Percentiles rank a stretch among this genome's conserved stretches.
These are phyloP conservation scores for Brassica incana DNA, from an alignment of 345 rosid species.

Conservation along the genomic window DNA sequence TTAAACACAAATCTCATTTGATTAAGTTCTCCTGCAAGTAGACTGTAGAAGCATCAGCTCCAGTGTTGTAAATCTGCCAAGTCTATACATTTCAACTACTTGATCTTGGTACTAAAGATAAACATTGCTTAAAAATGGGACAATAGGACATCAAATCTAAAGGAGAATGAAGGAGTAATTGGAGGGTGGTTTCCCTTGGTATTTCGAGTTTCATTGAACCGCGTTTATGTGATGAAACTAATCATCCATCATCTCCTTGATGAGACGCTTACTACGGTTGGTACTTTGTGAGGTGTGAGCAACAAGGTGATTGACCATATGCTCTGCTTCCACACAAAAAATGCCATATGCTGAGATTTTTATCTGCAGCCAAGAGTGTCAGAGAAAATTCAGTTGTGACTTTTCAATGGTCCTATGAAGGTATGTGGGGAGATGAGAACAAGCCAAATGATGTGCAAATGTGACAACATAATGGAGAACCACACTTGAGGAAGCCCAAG, in stretches of 20 bases:
- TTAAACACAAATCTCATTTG: background rate
- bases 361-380: conserved; percentile 29
- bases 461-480: conserved; percentile 28
- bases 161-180: no score
- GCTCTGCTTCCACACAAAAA: background rate
- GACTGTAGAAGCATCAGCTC: background rate
- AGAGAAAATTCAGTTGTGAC: conserved; percentile 7
- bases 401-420: conserved; percentile 20
- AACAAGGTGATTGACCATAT: background rate
- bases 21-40: background rate
- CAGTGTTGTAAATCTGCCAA: background rate
- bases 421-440: conserved; percentile 31
- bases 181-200: no score
- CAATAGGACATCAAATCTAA: no score
- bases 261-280: no score
- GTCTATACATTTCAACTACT: conserved; percentile 8
- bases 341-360: background rate
- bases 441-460: conserved; percentile 45
- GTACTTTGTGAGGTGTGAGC: no score
- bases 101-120: background rate
- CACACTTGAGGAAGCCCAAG: conserved; percentile 38
- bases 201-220: no score
- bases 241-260: no score
- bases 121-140: no score
- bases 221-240: no score